Base-by-base conservation (phyloP, 176 grass and related monocot species). In the Musa beccarii region DNA sequence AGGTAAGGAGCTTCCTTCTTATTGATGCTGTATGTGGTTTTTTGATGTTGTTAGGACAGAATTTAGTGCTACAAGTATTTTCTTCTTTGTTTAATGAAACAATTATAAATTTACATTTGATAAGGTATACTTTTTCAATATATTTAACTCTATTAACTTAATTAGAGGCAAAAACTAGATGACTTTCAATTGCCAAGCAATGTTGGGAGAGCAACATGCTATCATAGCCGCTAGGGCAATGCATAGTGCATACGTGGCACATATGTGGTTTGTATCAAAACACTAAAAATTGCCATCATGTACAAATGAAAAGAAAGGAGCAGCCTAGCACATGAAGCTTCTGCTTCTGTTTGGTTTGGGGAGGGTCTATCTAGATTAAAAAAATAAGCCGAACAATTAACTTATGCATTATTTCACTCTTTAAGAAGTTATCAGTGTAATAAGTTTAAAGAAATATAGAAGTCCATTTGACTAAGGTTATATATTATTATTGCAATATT, bases 1-100 rank as follows among this genome's bases (percentile, higher is more conserved):
- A 96, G 90, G 93, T 92, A 90, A 77, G 87, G 6, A 83, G 63
- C 13, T 14, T 9, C 22, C 53, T 54, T 70, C 53, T 49, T 71
- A 68, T 11, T 55, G 53, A 13, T 66, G 12, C 22, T 66, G 1
- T 71, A 26, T 3, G 7, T 13, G 67, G 16, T 75, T 51, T 7
- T 12, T 50, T 61, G 7, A n/a, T 17, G 57, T 59, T 16, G 3
- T 11, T 13, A 51, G 68, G 16, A 70, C 20, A 21, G 2, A 23
- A 16, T 28, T 34, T 11, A 8, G 8, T 34, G 25, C 14, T 19
- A 5, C 13, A 57, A 57, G 17, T 57, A 4, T 57, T 16, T 17
- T 5, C 3, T 14, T 57, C 55, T 16, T 57, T 57, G 12, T 57
- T 57, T 57, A 57, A 19, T 17, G 14, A 57, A 17, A 16, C 55